Evolutionary conservation across 495 filamentous ascomycete genomes (phyloP), one percentile per base, ranked within the genome.

Genomic region (Elasticomyces elasticus): DNA sequence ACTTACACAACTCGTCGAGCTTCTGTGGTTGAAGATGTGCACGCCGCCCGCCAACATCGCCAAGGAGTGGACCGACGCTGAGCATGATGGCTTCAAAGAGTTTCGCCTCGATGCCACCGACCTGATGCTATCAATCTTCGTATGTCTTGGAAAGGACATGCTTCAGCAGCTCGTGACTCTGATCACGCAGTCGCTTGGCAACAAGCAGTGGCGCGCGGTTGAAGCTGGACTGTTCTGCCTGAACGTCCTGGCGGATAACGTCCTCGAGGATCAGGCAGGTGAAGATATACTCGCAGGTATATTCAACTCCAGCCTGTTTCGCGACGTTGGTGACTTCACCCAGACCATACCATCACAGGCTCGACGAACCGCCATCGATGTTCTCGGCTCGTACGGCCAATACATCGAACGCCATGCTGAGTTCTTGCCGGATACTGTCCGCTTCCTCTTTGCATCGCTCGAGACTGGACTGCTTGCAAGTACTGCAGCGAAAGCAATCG

Each of bases 211-310:
- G 89, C 70, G 77, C 22, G 80, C 84, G 42, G 77, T 95, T 24
- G 92, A 96, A 65, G 85, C 85, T 5, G 78, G 83, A 0, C 71
- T 87, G 30, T 95, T 86, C 66, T 90, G 85, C 62, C 71, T 98
- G 19, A 80, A 82, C 47, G 75, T 81, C 50, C 71, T 95, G 25
- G 79, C 85, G 10, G 91, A 94, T 62, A 83, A 79, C 25, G 72
- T 87, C 27, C 38, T 82, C 43, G 84, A 87, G 24, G 82, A 85
- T 38, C 63, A 72, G 26, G 70, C 74, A 51, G 80, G 78, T 45
- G 87, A 95, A 56, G 71, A 72, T n/a, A 77, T 77, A 49, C 66
- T 97, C 19, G 74, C 76, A 51, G 72, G 71, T 13, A 75, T 96
- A 5, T 94, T 97, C 68, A 72, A 72, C 11, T 74, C 76, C n/a